These are phyloP conservation scores for Cyberlindnera xylosilytica DNA, from an alignment of 805 yeast genomes.

Conservation along the genomic window DNA sequence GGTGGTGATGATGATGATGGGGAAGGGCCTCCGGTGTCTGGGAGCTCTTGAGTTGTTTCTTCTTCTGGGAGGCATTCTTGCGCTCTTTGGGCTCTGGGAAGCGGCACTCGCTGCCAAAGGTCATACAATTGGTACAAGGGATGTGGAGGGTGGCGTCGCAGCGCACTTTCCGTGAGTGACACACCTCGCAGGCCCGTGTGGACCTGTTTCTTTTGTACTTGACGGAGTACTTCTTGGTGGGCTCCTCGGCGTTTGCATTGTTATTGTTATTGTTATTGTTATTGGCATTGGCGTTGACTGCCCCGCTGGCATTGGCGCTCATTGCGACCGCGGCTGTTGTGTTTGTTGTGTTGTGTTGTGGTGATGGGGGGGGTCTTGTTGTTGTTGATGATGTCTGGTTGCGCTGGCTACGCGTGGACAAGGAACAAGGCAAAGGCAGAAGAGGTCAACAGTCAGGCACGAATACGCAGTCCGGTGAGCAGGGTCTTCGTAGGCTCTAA, in stretches of 20 bases:
- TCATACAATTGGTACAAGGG: conserved; percentile 69
- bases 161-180: conserved; percentile 75
- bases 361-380: no score
- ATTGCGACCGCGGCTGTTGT: no score
- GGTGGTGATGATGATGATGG: background rate
- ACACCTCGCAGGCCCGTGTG: conserved; percentile 71
- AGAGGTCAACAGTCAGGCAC: no score
- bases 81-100: conserved; percentile 57
- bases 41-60: conserved; percentile 1
- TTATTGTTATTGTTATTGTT: no score
- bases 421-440: no score
- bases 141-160: conserved; percentile 62
- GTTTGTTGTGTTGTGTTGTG: no score
- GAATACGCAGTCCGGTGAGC: no score
- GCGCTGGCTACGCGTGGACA: no score
- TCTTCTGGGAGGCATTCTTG: conserved; percentile 32
- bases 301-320: no score
- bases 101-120: conserved; percentile 68
- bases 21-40: background rate
- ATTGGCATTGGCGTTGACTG: no score
- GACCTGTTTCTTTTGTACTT: conserved; percentile 46
- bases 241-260: conserved; percentile 8
- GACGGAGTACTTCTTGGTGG: conserved; percentile 39
- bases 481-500: no score
- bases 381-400: no score